phyloP scores from a whole-genome alignment of 495 filamentous ascomycete species.

The Penicillium malachiteum region DNA sequence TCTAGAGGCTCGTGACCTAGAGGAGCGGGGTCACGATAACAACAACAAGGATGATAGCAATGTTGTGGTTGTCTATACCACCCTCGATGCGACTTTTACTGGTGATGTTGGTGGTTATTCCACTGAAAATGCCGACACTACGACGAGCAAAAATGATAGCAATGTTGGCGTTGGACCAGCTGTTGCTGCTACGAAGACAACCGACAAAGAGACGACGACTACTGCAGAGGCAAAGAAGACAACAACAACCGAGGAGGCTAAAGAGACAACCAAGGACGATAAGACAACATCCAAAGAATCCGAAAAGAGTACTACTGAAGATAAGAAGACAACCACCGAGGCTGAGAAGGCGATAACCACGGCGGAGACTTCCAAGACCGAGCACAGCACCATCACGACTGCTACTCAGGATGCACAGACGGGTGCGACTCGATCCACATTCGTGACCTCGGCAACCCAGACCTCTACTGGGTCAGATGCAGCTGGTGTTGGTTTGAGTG shows the following conservation, averaged over 20 bases:
- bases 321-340: conserved; percentile 3
- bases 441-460: conserved; percentile 21
- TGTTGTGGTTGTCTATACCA: conserved; percentile 18
- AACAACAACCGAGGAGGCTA: neutral
- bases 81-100: neutral
- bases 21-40: conserved; percentile 11
- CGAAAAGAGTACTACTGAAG: neutral
- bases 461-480: conserved; percentile 13
- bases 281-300: neutral
- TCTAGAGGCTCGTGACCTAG: conserved; percentile 11
- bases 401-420: conserved; percentile 7
- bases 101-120: conserved; percentile 3
- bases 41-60: conserved; percentile 5
- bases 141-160: conserved; percentile 6
- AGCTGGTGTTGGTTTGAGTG: conserved; percentile 10
- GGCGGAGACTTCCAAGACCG: conserved; percentile 7
- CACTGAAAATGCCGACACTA: conserved; percentile 3
- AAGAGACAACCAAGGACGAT: neutral
- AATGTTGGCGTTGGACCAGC: conserved; percentile 21
- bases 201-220: conserved; percentile 6
- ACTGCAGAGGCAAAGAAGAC: conserved; percentile 6
- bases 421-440: conserved; percentile 4
- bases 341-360: conserved; percentile 7
- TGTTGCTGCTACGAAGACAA: conserved; percentile 14
- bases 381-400: conserved; percentile 8